A percentile compares a stretch with the other conserved stretches of the same genome.
Conservation (phyloP, 2,329 filamentous ascomycete genomes). For the Metarhizium sp. region DNA sequence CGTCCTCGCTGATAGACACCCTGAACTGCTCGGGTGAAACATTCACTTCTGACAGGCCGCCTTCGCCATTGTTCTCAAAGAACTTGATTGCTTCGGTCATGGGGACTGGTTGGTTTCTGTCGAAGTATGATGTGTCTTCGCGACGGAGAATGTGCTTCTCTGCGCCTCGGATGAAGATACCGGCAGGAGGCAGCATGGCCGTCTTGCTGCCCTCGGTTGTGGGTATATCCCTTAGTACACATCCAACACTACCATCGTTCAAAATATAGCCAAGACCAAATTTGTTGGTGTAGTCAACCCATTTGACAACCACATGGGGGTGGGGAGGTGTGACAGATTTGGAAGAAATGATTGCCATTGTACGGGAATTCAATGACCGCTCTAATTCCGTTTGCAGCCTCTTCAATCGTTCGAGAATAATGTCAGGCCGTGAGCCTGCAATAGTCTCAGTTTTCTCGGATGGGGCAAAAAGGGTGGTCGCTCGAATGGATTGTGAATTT, state of each 20-base stretch:
- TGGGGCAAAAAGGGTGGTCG: constrained; percentile 46
- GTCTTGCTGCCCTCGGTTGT: constrained; percentile 39
- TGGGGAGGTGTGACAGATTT: constrained; percentile 45
- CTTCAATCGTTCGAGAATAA: constrained; percentile 45
- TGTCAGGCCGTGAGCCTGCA: constrained; percentile 45
- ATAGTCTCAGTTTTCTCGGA: constrained; percentile 41
- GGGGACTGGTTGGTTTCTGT: constrained; percentile 53
- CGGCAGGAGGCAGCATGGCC: constrained; percentile 55
- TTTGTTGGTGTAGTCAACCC: constrained; percentile 85
- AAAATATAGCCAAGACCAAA: constrained; percentile 78
- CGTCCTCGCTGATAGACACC: constrained; percentile 44
- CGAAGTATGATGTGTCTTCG: constrained; percentile 43
- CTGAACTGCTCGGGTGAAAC: constrained; percentile 55
- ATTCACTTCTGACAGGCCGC: constrained; percentile 53
- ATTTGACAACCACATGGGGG: constrained; percentile 62
- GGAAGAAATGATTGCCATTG: constrained; percentile 50
- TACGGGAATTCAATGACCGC: constrained; percentile 51
- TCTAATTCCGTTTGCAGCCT: constrained; percentile 52
- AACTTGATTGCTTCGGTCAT: constrained; percentile 58
- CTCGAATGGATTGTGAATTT: constrained; percentile 21
- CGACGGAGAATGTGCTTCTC: constrained; percentile 60
- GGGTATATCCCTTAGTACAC: constrained; percentile 50
- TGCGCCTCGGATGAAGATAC: constrained; percentile 61
- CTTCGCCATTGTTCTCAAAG: constrained; percentile 60
- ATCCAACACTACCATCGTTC: constrained; percentile 72